Evolutionary conservation across 2,329 filamentous ascomycete species (phyloP).

Genomic region (Aspergillus alliaceus): DNA sequence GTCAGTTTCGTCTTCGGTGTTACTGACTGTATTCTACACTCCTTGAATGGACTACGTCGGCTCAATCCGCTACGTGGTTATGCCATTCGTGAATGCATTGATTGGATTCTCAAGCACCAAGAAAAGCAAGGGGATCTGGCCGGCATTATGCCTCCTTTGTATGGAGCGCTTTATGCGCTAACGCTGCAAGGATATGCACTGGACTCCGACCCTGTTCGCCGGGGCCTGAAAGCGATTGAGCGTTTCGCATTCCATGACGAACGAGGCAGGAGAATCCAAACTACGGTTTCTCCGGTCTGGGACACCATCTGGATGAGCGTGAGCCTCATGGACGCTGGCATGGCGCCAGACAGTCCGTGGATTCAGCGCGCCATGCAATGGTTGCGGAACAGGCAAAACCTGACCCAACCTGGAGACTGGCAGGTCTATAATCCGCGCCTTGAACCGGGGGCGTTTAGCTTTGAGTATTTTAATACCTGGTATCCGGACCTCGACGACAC

Average conservation of each 20-base stretch:
- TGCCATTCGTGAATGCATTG: conserved; percentile 20
- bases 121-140: conserved; percentile 31
- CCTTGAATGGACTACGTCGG: conserved; percentile 14
- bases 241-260: conserved; percentile 24
- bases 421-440: conserved; percentile 21
- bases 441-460: conserved; percentile 29
- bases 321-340: conserved; percentile 23
- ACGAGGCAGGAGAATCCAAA: conserved; percentile 27
- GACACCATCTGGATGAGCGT: conserved; percentile 36
- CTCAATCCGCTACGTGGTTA: conserved; percentile 3
- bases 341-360: too few species aligned
- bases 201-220: conserved; percentile 12
- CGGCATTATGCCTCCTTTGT: conserved; percentile 32
- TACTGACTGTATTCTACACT: conserved; percentile 17
- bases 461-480: conserved; percentile 33
- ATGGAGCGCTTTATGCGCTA: conserved; percentile 26
- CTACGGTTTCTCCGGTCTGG: conserved; percentile 33
- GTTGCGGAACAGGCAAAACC: conserved; percentile 21
- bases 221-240: conserved; percentile 28
- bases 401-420: conserved; percentile 30
- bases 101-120: conserved; percentile 35
- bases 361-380: too few species aligned
- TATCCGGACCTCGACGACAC: conserved; percentile 39
- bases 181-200: conserved; percentile 26
- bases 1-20: conserved; percentile 4